These are phyloP conservation scores for Bauhinia variegata DNA, from an alignment of 306 rosid species.

Conservation along the genomic window DNA sequence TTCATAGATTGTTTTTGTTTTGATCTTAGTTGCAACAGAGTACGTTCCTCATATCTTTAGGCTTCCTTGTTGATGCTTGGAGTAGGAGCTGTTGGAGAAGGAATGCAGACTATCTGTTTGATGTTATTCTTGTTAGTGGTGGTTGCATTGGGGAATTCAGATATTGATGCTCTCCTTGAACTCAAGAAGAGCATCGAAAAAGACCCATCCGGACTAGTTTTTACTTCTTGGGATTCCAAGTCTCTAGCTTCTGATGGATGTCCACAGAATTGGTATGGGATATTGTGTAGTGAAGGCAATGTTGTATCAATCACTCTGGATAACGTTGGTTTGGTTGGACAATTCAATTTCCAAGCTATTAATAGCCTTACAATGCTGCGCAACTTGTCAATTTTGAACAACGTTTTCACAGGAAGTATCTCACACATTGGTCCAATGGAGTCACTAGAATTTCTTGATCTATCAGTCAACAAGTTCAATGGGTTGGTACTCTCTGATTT, in stretches of 20 bases:
- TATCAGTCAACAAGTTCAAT: slow-evolving; percentile 62
- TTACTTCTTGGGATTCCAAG: slow-evolving; percentile 69
- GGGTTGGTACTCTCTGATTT: slow-evolving; percentile 51
- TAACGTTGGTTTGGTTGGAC: slow-evolving; percentile 67
- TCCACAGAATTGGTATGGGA: slow-evolving; percentile 72
- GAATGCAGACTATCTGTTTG: slow-evolving; percentile 67
- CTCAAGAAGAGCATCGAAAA: slow-evolving; percentile 61
- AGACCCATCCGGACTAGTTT: slow-evolving; percentile 61
- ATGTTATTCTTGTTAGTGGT: slow-evolving; percentile 47
- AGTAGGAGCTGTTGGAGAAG: slow-evolving; percentile 48
- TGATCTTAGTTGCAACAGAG: not conserved
- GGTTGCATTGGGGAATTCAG: slow-evolving; percentile 60
- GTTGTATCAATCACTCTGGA: slow-evolving; percentile 60
- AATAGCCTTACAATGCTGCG: slow-evolving; percentile 59
- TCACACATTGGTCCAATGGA: slow-evolving; percentile 44
- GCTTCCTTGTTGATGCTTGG: slow-evolving; percentile 35
- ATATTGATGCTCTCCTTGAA: slow-evolving; percentile 65
- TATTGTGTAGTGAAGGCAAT: slow-evolving; percentile 57
- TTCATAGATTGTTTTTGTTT: slow-evolving; percentile 7
- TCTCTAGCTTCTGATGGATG: slow-evolving; percentile 73
- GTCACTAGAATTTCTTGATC: slow-evolving; percentile 62
- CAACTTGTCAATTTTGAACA: slow-evolving; percentile 67
- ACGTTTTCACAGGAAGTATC: slow-evolving; percentile 63
- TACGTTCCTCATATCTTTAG: not conserved
- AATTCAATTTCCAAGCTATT: slow-evolving; percentile 61